These are phyloP conservation scores for Phyllosticta citribraziliensis DNA, from an alignment of 2,329 filamentous ascomycete species.

Conservation along the genomic window DNA sequence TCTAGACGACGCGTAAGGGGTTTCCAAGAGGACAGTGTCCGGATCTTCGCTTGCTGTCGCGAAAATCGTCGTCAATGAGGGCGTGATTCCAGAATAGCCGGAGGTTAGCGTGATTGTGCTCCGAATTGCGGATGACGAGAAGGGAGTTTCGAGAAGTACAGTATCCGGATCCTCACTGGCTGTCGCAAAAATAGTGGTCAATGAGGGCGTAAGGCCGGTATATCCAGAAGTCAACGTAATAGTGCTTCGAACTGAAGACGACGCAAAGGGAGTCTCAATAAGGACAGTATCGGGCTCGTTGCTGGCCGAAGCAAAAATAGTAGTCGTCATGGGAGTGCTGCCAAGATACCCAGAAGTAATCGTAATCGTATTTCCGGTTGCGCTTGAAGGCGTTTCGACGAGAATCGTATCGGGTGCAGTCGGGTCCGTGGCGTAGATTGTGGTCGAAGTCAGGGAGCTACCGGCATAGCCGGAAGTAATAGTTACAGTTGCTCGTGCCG, in stretches of 20 bases:
- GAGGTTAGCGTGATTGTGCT: not conserved
- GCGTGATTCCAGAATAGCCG: not conserved
- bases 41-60: not conserved
- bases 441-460: too few relatives aligned
- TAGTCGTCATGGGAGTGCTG: too few relatives aligned
- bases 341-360: too few relatives aligned
- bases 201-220: not conserved
- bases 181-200: not conserved
- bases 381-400: too few relatives aligned
- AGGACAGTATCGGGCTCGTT: not conserved
- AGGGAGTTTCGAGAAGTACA: not conserved
- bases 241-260: not conserved
- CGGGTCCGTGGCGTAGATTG: too few relatives aligned
- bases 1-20: not conserved
- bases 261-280: not conserved
- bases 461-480: too few relatives aligned
- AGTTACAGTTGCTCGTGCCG: too few relatives aligned
- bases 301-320: too few relatives aligned
- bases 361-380: too few relatives aligned
- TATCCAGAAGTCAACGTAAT: not conserved
- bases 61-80: not conserved
- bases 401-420: too few relatives aligned
- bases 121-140: not conserved
- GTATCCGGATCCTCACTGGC: not conserved
- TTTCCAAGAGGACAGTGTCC: not conserved